Conservation (phyloP, 179 eudicot genomes). For the Heliamphora pulchella region DNA sequence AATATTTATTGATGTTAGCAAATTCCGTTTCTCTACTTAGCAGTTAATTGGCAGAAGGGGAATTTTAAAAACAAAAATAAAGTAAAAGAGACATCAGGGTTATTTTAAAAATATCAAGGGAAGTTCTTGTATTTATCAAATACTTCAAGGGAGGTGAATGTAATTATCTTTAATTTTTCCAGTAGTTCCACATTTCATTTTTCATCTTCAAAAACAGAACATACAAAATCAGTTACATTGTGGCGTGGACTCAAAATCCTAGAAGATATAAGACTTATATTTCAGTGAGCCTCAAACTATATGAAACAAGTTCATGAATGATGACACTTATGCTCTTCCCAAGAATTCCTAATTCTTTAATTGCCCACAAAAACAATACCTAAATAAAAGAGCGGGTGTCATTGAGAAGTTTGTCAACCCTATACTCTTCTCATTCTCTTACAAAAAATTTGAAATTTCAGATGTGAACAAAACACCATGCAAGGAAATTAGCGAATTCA, state of each 20-base stretch:
- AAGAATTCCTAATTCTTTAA: not conserved
- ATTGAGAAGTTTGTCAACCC: not conserved
- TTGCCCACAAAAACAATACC: not conserved
- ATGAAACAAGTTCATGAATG: not conserved
- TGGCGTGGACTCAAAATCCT: not conserved
- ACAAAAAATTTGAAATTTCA: not conserved
- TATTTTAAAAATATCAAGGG: no score
- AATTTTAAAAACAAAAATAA: no score
- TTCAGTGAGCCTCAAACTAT: not conserved
- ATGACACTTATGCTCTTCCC: not conserved
- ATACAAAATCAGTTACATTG: not conserved
- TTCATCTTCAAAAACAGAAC: slow-evolving; percentile 9
- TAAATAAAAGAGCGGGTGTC: not conserved
- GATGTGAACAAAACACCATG: not conserved
- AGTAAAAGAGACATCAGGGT: no score
- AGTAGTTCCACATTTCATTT: not conserved
- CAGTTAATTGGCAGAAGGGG: no score
- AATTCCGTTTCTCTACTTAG: no score
- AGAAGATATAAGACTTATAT: not conserved
- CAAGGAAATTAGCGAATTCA: not conserved
- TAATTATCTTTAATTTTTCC: no score
- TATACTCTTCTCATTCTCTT: not conserved
- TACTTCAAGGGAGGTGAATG: no score
- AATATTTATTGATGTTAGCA: no score
- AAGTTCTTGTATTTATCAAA: no score